A percentile compares a stretch with the other conserved stretches of the same genome.
These are phyloP conservation scores for Vitis hybrid DNA, from an alignment of 177 flowering plant species.

Conservation along the genomic window DNA sequence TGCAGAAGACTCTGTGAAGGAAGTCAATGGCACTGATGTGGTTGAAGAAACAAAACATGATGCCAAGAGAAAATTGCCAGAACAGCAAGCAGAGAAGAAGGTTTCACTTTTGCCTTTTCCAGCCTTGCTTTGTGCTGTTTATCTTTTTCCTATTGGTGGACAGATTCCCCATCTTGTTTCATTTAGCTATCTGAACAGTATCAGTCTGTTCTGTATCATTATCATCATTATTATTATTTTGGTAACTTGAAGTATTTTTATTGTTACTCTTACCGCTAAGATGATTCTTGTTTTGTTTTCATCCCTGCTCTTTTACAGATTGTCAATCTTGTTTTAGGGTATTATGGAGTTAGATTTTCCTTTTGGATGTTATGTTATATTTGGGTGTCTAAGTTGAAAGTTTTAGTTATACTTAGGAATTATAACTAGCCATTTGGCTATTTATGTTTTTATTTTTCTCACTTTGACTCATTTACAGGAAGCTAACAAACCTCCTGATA, in stretches of 20 bases:
- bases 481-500: conserved; percentile 93
- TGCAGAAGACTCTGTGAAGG: conserved; percentile 31
- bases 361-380: neutral
- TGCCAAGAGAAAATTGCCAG: conserved; percentile 70
- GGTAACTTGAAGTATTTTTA: too few species aligned
- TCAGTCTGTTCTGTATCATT: too few species aligned
- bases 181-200: neutral
- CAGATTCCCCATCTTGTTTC: neutral
- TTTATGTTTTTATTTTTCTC: neutral
- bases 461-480: conserved; percentile 53
- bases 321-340: too few species aligned
- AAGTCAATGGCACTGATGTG: conserved; percentile 23
- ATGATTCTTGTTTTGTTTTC: too few species aligned
- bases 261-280: too few species aligned
- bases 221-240: too few species aligned
- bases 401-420: neutral
- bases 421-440: neutral
- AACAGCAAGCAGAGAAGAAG: conserved; percentile 64
- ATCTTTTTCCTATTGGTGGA: neutral
- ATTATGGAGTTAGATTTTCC: too few species aligned
- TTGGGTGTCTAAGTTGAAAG: neutral
- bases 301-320: too few species aligned
- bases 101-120: conserved; percentile 22
- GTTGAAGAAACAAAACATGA: conserved; percentile 34
- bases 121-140: neutral